Base-by-base conservation (phyloP, 345 rosid genomes). In the Leavenworthia alabamica region DNA sequence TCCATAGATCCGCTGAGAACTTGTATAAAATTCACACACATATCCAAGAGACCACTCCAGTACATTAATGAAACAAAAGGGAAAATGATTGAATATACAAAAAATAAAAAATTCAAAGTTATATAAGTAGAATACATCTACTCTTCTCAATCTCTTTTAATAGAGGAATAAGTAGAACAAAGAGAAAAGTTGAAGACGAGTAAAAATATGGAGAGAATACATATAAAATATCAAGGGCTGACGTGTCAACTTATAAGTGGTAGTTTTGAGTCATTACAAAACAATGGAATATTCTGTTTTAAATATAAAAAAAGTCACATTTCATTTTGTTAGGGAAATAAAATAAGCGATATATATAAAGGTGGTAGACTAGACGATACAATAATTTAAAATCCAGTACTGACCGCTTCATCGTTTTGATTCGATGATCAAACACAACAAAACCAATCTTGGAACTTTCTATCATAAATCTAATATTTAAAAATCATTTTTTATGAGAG, bases 221-320 rank as follows among this genome's bases (percentile, higher is more conserved):
- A 22, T 33, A 56, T 26, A 35, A 22, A 10, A 62, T 48, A 14
- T 28, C 11, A 63, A 70, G 70, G 75, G 75, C 70, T 70, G 45
- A 48, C 59, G 64, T 63, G 75, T 55, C 75, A 31, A 48, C 1
- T n/a, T 56, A 26, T 56, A 6, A 56, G 7, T 62, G 75, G 64
- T 31, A 8, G 7, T 36, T 60, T 60, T 24, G 0, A 8, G 11
- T 55, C 44, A 15, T n/a, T 17, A 49, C 14, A 60, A 39, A 48
- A 22, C 41, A 29, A 8, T 19, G 45, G 37, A 59, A 47, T 56
- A 47, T 56, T 56, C 26, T 46, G 41, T 27, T 65, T 57, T 12
- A 32, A 48, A 15, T 5, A 22, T 20, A 8, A 7, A 19, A 11
- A 28, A 29, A n/a, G 3, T 5, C 5, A 20, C 22, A 20, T 20